phyloP scores from a whole-genome alignment of 1,284 basidiomycete species.

The Ceratorhiza oryzae-sativae region DNA sequence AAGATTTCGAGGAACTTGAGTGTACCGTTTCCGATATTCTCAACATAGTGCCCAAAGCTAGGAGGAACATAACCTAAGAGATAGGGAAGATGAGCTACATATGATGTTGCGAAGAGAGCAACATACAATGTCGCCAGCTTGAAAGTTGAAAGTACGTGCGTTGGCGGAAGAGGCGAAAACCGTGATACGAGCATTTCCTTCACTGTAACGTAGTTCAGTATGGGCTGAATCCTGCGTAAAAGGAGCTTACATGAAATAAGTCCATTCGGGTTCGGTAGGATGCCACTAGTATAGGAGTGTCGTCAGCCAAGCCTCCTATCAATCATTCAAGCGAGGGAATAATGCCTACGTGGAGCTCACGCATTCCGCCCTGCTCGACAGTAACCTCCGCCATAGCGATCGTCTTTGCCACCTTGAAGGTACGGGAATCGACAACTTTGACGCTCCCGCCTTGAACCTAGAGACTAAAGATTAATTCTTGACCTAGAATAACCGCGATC shows the following conservation, averaged over 20 bases:
- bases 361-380: constrained; percentile 47
- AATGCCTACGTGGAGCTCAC: constrained; percentile 61
- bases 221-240: constrained; percentile 54
- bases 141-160: constrained; percentile 72
- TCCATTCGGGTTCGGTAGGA: constrained; percentile 60
- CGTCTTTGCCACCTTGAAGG: constrained; percentile 20
- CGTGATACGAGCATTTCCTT: constrained; percentile 29
- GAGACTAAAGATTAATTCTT: neutral
- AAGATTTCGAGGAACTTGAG: constrained; percentile 72
- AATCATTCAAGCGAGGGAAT: constrained; percentile 1
- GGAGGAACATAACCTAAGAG: constrained; percentile 60
- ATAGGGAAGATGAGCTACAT: no score
- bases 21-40: constrained; percentile 71
- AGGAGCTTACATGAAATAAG: constrained; percentile 45
- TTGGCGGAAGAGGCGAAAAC: constrained; percentile 65
- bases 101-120: constrained; percentile 47
- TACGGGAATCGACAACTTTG: constrained; percentile 29
- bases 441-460: constrained; percentile 20
- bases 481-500: no score
- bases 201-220: constrained; percentile 45
- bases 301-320: constrained; percentile 11
- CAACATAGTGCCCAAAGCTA: constrained; percentile 69
- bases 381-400: constrained; percentile 27
- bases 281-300: constrained; percentile 63
- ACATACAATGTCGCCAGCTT: constrained; percentile 67